Conservation (phyloP, 179 eudicot genomes). For the Gypsophila paniculata region DNA sequence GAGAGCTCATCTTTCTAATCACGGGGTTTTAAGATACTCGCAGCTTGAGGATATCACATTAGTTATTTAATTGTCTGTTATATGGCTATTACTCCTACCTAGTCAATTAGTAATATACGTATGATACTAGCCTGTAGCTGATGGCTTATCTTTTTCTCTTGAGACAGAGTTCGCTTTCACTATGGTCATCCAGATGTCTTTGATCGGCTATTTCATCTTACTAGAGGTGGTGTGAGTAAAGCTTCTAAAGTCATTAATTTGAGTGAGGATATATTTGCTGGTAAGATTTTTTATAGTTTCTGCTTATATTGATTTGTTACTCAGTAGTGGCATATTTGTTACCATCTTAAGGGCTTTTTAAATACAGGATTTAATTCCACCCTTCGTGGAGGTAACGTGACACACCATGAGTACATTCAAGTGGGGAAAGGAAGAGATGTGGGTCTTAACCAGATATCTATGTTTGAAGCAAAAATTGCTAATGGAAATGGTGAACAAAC, state of each 20-base stretch:
- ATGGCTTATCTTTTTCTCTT: conserved; percentile 11
- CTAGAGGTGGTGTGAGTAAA: conserved; percentile 91
- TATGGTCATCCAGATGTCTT: conserved; percentile 97
- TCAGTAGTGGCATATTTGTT: conserved; percentile 1
- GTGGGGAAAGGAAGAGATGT: conserved; percentile 97
- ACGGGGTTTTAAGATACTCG: too few species aligned
- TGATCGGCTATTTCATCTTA: conserved; percentile 84
- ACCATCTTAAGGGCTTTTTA: conserved; percentile 9
- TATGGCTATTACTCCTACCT: not conserved
- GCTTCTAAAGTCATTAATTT: conserved; percentile 81
- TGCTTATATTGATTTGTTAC: not conserved
- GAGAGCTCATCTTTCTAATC: too few species aligned
- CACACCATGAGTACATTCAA: conserved; percentile 94
- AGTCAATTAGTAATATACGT: not conserved
- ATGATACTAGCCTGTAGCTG: too few species aligned
- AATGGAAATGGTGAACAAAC: conserved; percentile 98
- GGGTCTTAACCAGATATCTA: conserved; percentile 92
- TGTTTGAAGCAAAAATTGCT: conserved; percentile 95
- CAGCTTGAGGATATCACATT: not conserved
- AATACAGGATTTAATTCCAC: conserved; percentile 84
- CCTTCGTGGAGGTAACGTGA: conserved; percentile 86
- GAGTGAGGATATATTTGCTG: conserved; percentile 97
- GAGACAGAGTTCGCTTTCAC: conserved; percentile 91
- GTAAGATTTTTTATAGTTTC: conserved; percentile 27
- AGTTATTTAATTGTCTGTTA: not conserved